phyloP scores from a whole-genome alignment of 78 protist species.

The Dictyostelium firmibasis region DNA sequence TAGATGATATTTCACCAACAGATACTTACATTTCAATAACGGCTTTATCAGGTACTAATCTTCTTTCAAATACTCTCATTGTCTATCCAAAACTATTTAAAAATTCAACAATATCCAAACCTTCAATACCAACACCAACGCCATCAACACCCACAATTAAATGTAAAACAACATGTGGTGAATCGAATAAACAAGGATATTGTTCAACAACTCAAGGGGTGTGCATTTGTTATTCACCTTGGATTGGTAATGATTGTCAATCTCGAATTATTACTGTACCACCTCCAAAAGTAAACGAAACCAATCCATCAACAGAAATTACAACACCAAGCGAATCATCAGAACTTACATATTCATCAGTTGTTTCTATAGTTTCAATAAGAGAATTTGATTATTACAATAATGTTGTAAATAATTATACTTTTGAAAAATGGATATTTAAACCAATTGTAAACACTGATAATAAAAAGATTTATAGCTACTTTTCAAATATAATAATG shows the following conservation, averaged over 20 bases:
- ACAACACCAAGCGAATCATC: neutral
- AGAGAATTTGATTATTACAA: neutral
- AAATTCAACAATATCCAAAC: neutral
- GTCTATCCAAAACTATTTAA: neutral
- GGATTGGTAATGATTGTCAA: neutral
- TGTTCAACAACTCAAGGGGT: neutral
- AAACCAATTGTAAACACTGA: neutral
- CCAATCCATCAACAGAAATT: neutral
- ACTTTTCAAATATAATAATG: neutral
- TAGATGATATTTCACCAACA: neutral
- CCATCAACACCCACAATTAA: neutral
- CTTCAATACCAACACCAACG: neutral
- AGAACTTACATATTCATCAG: neutral
- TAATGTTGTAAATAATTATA: neutral
- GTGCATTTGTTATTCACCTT: neutral
- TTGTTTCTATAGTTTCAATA: neutral
- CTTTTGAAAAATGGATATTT: neutral
- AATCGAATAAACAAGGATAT: neutral
- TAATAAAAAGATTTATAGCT: neutral
- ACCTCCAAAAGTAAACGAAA: neutral
- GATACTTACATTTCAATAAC: neutral
- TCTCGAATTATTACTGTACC: neutral
- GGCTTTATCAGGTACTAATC: neutral
- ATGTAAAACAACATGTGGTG: conserved; percentile 3
- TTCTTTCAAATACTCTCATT: neutral